Evolutionary conservation across 1,139 yeast species (phyloP).

Genomic region (Yamadazyma sp.): DNA sequence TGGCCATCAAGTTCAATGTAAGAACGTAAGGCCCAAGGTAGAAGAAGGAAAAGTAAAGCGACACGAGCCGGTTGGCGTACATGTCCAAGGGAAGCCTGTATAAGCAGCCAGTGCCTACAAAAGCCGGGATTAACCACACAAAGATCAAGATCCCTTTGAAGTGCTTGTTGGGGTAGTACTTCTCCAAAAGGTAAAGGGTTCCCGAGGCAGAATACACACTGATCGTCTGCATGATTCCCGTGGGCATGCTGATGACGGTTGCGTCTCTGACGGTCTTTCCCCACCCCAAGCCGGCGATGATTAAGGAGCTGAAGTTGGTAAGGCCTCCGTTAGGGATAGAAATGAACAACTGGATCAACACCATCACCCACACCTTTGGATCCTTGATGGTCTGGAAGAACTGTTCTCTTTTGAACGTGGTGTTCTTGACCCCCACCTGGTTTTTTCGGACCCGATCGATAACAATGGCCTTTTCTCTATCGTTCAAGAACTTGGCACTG

Average conservation of each 20-base stretch:
- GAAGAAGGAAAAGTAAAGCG: slow-evolving; percentile 13
- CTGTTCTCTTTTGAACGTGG: slow-evolving; percentile 20
- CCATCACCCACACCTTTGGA: slow-evolving; percentile 15
- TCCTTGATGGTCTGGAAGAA: slow-evolving; percentile 12
- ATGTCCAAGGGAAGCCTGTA: slow-evolving; percentile 10
- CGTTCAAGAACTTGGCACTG: slow-evolving; percentile 23
- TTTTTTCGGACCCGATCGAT: slow-evolving; percentile 31
- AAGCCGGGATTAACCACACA: slow-evolving; percentile 12
- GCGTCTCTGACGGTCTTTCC: slow-evolving; percentile 10
- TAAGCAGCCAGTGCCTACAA: slow-evolving; percentile 14
- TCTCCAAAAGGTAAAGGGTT: slow-evolving; percentile 9
- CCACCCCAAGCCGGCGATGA: slow-evolving; percentile 24
- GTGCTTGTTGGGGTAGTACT: slow-evolving; percentile 12
- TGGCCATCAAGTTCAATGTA: slow-evolving; percentile 26
- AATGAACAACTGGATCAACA: slow-evolving; percentile 20
- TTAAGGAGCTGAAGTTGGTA: slow-evolving; percentile 23
- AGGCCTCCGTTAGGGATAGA: slow-evolving; percentile 28
- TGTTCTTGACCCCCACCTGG: slow-evolving; percentile 29
- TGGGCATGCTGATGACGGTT: slow-evolving; percentile 11
- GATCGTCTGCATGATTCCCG: slow-evolving; percentile 12
- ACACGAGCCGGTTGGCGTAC: slow-evolving; percentile 10
- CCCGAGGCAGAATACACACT: slow-evolving; percentile 12
- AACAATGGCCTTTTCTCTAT: slow-evolving; percentile 28
- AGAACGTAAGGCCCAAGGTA: slow-evolving; percentile 25
- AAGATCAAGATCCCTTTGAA: slow-evolving; percentile 12